Conservation (phyloP, 2,329 filamentous ascomycete species). For the Stagonosporopsis rhizophila region DNA sequence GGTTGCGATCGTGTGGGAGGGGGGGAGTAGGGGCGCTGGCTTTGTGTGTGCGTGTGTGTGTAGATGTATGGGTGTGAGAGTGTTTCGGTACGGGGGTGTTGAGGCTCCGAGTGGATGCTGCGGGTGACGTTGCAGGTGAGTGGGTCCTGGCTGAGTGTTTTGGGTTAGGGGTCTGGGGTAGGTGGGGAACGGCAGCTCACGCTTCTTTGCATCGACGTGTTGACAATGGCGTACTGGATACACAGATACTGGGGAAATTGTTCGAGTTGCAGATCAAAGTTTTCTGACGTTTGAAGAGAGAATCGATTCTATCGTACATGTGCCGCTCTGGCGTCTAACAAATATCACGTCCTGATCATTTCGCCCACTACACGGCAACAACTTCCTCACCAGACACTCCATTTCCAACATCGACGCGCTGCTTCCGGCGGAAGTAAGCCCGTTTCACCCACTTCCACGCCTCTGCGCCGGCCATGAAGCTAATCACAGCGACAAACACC, state of each 20-base stretch:
- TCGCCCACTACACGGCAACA: neutral
- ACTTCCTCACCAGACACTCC: neutral
- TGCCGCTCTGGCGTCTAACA: neutral
- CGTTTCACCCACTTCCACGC: conserved; percentile 72
- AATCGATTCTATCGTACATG: neutral
- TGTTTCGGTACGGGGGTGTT: neutral
- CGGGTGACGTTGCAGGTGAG: conserved; percentile 5
- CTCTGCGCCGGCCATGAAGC: conserved; percentile 71
- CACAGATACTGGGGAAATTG: neutral
- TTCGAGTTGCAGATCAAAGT: neutral
- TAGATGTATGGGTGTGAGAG: neutral
- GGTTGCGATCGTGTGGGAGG: too few species aligned
- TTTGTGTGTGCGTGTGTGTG: neutral
- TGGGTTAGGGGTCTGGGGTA: conserved; percentile 9
- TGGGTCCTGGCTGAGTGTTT: conserved; percentile 5
- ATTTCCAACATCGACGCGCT: neutral
- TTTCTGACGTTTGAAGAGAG: neutral
- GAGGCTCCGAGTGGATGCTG: conserved; percentile 13
- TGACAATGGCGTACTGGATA: too few species aligned
- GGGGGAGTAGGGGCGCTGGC: too few species aligned
- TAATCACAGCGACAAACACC: conserved; percentile 61
- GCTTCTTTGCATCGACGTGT: neutral
- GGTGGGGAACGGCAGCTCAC: neutral
- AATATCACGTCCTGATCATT: neutral
- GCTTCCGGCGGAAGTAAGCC: conserved; percentile 34